Evolutionary conservation across 441 rosid species (phyloP).

Genomic region (Adansonia grandidieri): DNA sequence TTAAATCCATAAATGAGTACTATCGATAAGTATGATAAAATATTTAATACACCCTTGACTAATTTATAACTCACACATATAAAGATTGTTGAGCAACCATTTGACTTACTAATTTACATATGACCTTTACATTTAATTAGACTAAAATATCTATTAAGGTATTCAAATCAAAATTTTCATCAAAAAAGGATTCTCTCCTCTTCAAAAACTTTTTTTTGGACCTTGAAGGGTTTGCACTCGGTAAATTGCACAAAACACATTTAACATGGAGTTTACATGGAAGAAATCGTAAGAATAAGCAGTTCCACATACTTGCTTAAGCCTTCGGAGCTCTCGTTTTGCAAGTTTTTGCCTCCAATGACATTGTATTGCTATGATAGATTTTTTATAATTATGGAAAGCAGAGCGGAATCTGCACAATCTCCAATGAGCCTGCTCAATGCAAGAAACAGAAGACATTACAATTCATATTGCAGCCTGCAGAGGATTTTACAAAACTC

Average conservation of each 20-base stretch:
- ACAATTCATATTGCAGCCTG: slow-evolving; percentile 27
- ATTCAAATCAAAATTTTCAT: not conserved
- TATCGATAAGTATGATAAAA: not conserved
- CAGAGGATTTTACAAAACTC: slow-evolving; percentile 24
- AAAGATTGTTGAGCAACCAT: not conserved
- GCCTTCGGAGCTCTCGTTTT: slow-evolving; percentile 77
- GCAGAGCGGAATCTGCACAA: slow-evolving; percentile 71
- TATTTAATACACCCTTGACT: not conserved
- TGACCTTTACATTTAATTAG: slow-evolving; percentile 4
- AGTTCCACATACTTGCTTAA: slow-evolving; percentile 59
- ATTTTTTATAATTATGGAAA: slow-evolving; percentile 57
- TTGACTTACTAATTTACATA: not conserved
- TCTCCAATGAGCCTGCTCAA: slow-evolving; percentile 78
- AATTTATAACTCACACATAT: not conserved
- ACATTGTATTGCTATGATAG: slow-evolving; percentile 83
- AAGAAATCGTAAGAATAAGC: slow-evolving; percentile 16
- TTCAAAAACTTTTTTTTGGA: not conserved
- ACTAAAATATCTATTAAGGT: slow-evolving; percentile 5
- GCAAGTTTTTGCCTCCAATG: slow-evolving; percentile 92
- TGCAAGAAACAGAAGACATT: slow-evolving; percentile 19
- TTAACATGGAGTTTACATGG: slow-evolving; percentile 5
- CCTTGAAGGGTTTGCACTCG: slow-evolving; percentile 12
- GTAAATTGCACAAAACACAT: slow-evolving; percentile 20
- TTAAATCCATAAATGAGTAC: slow-evolving; percentile 6
- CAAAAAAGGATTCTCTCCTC: not conserved